Evolutionary conservation across 371 early-diverging fungal species (phyloP).

Genomic region (Mucor ambiguus): DNA sequence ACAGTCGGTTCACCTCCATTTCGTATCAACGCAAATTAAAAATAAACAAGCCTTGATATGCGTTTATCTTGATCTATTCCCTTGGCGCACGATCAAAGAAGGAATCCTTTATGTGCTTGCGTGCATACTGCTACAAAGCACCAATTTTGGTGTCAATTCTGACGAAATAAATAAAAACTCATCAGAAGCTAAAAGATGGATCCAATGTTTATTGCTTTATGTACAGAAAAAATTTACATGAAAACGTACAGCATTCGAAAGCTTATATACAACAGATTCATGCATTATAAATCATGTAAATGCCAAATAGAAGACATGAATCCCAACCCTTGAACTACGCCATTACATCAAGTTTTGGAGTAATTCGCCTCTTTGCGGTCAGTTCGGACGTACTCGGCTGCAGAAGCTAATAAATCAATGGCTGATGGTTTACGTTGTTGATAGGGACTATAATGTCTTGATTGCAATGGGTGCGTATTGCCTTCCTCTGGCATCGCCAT

Average conservation of each 20-base stretch:
- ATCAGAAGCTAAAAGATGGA: background rate
- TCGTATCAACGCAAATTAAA: too few species aligned
- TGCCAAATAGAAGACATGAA: background rate
- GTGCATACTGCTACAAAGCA: too few species aligned
- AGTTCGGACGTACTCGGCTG: slow-evolving; percentile 46
- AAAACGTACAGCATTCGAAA: background rate
- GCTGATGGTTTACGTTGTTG: slow-evolving; percentile 22
- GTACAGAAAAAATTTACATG: background rate
- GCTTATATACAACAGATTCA: background rate
- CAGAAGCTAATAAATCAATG: slow-evolving; percentile 51
- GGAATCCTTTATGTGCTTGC: too few species aligned
- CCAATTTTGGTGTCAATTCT: too few species aligned
- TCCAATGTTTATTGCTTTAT: background rate
- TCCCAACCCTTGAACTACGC: background rate
- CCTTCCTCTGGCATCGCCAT: background rate
- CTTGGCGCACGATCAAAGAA: too few species aligned
- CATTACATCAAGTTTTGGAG: background rate
- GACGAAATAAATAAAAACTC: background rate
- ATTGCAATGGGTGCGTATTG: background rate
- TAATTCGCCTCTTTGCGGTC: slow-evolving; percentile 12
- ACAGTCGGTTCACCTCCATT: too few species aligned
- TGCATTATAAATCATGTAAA: background rate
- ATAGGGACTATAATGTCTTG: background rate
- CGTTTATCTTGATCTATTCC: too few species aligned
- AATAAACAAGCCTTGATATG: too few species aligned